Evolutionary conservation across 495 filamentous ascomycete genomes (phyloP).

Genomic region (Pyrenula aspistea): DNA sequence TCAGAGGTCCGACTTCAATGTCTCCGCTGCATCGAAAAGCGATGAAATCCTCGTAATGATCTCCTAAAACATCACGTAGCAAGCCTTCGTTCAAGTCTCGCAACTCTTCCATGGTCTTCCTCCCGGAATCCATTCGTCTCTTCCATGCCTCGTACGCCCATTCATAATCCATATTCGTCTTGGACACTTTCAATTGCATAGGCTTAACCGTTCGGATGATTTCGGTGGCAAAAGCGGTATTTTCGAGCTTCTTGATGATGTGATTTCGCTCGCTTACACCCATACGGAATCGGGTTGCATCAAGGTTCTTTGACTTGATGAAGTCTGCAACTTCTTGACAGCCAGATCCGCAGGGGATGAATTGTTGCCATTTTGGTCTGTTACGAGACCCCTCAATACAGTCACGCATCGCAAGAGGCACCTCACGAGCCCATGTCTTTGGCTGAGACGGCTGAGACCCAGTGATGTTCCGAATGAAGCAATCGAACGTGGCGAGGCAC

Average conservation of each 20-base stretch:
- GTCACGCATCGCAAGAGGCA: background rate
- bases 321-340: background rate
- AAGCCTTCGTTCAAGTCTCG: background rate
- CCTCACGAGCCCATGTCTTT: background rate
- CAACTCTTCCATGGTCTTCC: background rate
- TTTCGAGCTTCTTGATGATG: background rate
- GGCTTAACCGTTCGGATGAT: background rate
- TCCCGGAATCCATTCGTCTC: background rate
- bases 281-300: background rate
- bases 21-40: background rate
- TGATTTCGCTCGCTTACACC: background rate
- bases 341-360: background rate
- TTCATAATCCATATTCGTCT: background rate
- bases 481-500: background rate
- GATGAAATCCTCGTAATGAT: background rate
- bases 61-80: background rate
- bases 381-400: too few relatives aligned
- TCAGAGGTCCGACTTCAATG: background rate
- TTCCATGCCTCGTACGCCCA: background rate
- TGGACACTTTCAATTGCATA: background rate
- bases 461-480: background rate
- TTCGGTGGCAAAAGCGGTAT: background rate
- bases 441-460: background rate
- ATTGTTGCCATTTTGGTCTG: too few relatives aligned
- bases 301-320: background rate